phyloP scores from a whole-genome alignment of 352 stramenopile genomes.

The Globisporangium nunn region DNA sequence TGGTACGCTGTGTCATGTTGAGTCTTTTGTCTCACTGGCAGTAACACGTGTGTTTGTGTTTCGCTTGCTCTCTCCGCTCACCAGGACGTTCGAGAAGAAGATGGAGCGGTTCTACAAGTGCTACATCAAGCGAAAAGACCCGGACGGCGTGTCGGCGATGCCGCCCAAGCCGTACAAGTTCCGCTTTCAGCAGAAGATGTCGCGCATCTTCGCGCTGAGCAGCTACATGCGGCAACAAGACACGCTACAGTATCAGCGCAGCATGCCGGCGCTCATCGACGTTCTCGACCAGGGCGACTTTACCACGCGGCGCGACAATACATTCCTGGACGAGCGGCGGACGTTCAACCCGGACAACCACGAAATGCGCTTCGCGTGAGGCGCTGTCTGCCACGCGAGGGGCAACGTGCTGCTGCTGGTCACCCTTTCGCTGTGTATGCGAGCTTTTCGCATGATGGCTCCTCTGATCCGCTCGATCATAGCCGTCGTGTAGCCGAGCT shows the following conservation, averaged over 20 bases:
- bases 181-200: slow-evolving; percentile 89
- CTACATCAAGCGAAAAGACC: slow-evolving; percentile 82
- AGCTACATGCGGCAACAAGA: slow-evolving; percentile 50
- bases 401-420: background rate
- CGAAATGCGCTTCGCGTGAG: slow-evolving; percentile 36
- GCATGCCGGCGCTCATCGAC: slow-evolving; percentile 70
- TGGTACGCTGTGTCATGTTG: slow-evolving; percentile 40
- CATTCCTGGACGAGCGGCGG: slow-evolving; percentile 45
- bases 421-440: background rate
- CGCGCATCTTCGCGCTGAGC: slow-evolving; percentile 76
- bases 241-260: slow-evolving; percentile 63
- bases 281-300: slow-evolving; percentile 77
- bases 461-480: too few relatives aligned
- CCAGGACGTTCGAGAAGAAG: slow-evolving; percentile 86
- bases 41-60: background rate
- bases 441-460: background rate
- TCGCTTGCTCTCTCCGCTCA: background rate
- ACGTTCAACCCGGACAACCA: slow-evolving; percentile 31
- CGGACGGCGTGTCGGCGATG: slow-evolving; percentile 81
- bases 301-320: slow-evolving; percentile 41
- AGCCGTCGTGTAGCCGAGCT: too few relatives aligned
- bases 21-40: slow-evolving; percentile 3
- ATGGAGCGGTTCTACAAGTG: slow-evolving; percentile 90
- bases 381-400: background rate
- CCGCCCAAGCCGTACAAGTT: slow-evolving; percentile 88